Percentiles rank a stretch among this genome's conserved stretches.
Evolutionary conservation across 371 early-diverging fungal genomes (phyloP).

Genomic region (Quaeritorhiza haematococci): DNA sequence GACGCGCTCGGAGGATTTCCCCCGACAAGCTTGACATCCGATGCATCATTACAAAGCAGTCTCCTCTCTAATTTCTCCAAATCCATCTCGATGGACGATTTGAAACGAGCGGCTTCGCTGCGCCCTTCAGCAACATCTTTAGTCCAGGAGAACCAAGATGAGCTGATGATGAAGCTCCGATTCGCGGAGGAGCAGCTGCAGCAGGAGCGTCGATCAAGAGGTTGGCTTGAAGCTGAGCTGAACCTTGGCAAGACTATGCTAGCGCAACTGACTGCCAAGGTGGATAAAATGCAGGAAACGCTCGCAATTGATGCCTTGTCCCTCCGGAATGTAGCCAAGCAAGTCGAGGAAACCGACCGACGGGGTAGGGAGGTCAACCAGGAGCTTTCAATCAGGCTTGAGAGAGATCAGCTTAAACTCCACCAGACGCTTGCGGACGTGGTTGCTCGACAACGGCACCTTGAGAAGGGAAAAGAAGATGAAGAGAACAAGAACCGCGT

Average conservation of each 20-base stretch:
- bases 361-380: conserved; percentile 9
- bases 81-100: too few species aligned
- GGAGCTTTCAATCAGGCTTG: conserved; percentile 17
- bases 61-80: too few species aligned
- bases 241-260: conserved; percentile 28
- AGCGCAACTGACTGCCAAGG: conserved; percentile 24
- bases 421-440: conserved; percentile 29
- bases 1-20: too few species aligned
- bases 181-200: conserved; percentile 29
- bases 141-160: too few species aligned
- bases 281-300: conserved; percentile 26
- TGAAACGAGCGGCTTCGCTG: too few species aligned
- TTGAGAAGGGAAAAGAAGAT: conserved; percentile 18
- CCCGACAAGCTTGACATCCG: too few species aligned
- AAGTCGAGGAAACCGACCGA: conserved; percentile 20
- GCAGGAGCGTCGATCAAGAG: conserved; percentile 27
- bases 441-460: conserved; percentile 12
- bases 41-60: too few species aligned
- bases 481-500: conserved; percentile 15
- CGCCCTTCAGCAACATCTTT: too few species aligned
- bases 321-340: conserved; percentile 9
- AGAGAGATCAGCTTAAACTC: conserved; percentile 17
- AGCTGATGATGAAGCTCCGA: conserved; percentile 19
- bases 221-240: conserved; percentile 33
- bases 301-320: conserved; percentile 2